Evolutionary conservation across 2,329 filamentous ascomycete genomes (phyloP), one percentile per base, ranked within the genome.

Genomic region (Alternaria solani): DNA sequence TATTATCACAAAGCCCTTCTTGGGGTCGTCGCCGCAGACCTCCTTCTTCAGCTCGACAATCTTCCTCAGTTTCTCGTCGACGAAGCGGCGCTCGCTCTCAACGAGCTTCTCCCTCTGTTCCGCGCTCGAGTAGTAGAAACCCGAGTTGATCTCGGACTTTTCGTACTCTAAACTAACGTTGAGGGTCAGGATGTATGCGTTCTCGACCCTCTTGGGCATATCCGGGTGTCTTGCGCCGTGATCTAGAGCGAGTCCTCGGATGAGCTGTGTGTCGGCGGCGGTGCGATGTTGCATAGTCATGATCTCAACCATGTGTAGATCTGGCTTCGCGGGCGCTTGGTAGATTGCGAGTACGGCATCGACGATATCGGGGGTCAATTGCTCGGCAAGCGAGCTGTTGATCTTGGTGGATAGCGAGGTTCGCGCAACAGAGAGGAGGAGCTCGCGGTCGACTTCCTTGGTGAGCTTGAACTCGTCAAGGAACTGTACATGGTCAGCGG

Each of bases 241-340:
- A 75, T 99, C 95, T 62, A 99, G 84, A 9, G 93, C 95, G 59
- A 99, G 85, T 61, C 95, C 95, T 67, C 91, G 89, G 79, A 99
- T 97, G 61, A 99, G 88, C 80, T 97, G 93, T 58, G 95, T 99
- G 80, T 99, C 95, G 32, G 95, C 92, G 60, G 94, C 94, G 53
- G 92, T 93, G 71, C 94, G 91, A 84, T 99, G 95, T 83, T 99
- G 95, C 94, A 99, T 98, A 80, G 96, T 98, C 95, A 99, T 99
- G 74, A 99, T 98, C 82, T 99, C 95, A 69, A 99, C 87, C 95
- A 99, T 99, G 84, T 98, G 94, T 75, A 99, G 82, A 81, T 99
- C 95, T 57, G 96, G 96, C 84, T 98, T 98, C 64, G 88, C 89
- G 26, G 92, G 92, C 18, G 92, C 84, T 79, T 93, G 87, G 84